Conservation (phyloP, 2,329 filamentous ascomycete genomes). For the Saccharata proteae region DNA sequence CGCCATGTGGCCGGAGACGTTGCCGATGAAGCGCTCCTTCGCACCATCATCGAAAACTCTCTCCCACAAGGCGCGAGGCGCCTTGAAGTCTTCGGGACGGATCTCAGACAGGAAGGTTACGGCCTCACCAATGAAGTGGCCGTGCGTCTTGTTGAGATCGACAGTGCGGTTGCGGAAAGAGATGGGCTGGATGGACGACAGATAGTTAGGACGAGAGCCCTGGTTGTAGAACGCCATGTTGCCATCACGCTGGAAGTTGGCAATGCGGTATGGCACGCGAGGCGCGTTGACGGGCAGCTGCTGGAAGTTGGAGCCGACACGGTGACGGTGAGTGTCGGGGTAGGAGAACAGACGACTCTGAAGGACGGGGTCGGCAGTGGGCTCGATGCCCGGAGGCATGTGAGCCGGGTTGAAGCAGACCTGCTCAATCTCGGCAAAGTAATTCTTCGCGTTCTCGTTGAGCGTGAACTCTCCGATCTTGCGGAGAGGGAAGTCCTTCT, state of each 20-base stretch:
- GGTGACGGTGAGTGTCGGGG: constrained; percentile 51
- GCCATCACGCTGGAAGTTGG: constrained; percentile 62
- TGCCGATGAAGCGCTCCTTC: constrained; percentile 46
- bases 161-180: constrained; percentile 34
- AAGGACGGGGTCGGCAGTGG: constrained; percentile 57
- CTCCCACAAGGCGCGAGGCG: constrained; percentile 47
- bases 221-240: constrained; percentile 57
- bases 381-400: constrained; percentile 54
- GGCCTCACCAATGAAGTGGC: constrained; percentile 37
- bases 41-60: constrained; percentile 49
- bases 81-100: constrained; percentile 42
- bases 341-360: constrained; percentile 61
- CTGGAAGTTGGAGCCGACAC: constrained; percentile 47
- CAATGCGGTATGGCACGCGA: constrained; percentile 43
- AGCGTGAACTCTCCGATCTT: constrained; percentile 41
- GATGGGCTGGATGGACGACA: constrained; percentile 41
- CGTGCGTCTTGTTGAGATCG: constrained; percentile 38
- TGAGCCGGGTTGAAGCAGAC: constrained; percentile 57
- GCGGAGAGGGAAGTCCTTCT: constrained; percentile 39
- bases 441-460: constrained; percentile 47
- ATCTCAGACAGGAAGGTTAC: constrained; percentile 41
- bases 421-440: constrained; percentile 58
- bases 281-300: constrained; percentile 43
- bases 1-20: constrained; percentile 50
- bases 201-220: constrained; percentile 45